Conservation (phyloP, 2,329 filamentous ascomycete genomes). For the Aspergillus texensis region DNA sequence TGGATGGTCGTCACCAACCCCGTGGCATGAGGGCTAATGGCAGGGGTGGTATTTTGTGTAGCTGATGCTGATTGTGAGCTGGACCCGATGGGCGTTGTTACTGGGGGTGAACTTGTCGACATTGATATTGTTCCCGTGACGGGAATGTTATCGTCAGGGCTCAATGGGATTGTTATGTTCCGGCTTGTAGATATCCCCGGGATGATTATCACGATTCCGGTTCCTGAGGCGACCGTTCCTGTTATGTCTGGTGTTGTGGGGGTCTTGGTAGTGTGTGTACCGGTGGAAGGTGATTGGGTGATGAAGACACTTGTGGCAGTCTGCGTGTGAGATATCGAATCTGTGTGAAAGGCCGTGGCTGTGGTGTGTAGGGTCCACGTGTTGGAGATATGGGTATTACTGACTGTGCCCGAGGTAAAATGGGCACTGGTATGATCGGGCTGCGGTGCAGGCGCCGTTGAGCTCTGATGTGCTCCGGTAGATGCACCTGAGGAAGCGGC, state of each 20-base stretch:
- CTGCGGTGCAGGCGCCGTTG: not conserved
- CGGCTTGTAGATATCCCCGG: not conserved
- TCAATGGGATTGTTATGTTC: not conserved
- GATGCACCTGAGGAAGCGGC: not conserved
- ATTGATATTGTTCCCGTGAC: too few species aligned
- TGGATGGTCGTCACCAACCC: not conserved
- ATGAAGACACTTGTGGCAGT: not conserved
- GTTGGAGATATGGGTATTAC: not conserved
- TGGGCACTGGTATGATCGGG: not conserved
- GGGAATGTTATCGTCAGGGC: not conserved
- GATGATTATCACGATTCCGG: not conserved
- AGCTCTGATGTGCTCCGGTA: not conserved
- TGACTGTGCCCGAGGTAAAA: not conserved
- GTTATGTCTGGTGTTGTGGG: not conserved
- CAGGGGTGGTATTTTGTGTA: not conserved
- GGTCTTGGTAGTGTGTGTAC: not conserved
- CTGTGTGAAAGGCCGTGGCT: not conserved
- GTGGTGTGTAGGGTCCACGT: not conserved
- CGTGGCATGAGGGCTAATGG: not conserved
- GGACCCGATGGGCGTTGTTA: not conserved
- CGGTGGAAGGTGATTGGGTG: not conserved
- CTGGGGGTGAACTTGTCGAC: too few species aligned
- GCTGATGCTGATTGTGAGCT: not conserved
- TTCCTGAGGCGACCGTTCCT: not conserved
- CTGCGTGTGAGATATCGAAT: not conserved